A percentile compares a stretch with the other conserved stretches of the same genome.
phyloP scores from a whole-genome alignment of 495 filamentous ascomycete genomes.

The Xylaria telfairii region DNA sequence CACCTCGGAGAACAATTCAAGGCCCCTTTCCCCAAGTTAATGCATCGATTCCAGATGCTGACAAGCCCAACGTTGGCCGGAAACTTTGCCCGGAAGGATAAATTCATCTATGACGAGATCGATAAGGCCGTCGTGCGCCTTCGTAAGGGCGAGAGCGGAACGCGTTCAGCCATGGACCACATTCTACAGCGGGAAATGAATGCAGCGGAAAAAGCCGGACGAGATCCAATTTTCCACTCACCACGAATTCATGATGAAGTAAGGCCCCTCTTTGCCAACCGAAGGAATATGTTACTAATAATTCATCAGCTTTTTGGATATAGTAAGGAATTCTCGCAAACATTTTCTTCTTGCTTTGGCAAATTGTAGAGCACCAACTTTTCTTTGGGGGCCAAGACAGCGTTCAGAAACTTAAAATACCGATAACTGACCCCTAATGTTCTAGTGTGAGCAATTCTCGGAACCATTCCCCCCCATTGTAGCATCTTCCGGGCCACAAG shows the following conservation, averaged over 20 bases:
- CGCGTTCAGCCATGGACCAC: slow-evolving; percentile 42
- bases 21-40: slow-evolving; percentile 25
- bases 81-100: slow-evolving; percentile 23
- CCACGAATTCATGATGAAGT: slow-evolving; percentile 43
- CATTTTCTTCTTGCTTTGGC: neutral
- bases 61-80: slow-evolving; percentile 10
- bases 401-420: too few relatives aligned
- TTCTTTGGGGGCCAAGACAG: neutral
- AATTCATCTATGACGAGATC: slow-evolving; percentile 30
- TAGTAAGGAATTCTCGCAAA: slow-evolving; percentile 21
- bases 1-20: slow-evolving; percentile 28
- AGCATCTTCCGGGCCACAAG: too few relatives aligned
- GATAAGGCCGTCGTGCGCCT: slow-evolving; percentile 27
- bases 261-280: neutral
- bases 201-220: slow-evolving; percentile 39
- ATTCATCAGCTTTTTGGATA: slow-evolving; percentile 37
- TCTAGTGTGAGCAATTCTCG: too few relatives aligned
- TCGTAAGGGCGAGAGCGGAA: slow-evolving; percentile 19
- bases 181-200: slow-evolving; percentile 45
- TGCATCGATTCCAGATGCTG: slow-evolving; percentile 22
- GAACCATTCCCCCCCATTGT: too few relatives aligned
- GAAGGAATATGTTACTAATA: neutral
- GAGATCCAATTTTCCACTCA: slow-evolving; percentile 32
- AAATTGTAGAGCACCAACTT: neutral
- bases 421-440: too few relatives aligned